Percentiles rank a stretch among this genome's conserved stretches.
These are phyloP conservation scores for Entelexis paramagnoliae DNA, from an alignment of 1,139 yeast genomes.

Conservation along the genomic window DNA sequence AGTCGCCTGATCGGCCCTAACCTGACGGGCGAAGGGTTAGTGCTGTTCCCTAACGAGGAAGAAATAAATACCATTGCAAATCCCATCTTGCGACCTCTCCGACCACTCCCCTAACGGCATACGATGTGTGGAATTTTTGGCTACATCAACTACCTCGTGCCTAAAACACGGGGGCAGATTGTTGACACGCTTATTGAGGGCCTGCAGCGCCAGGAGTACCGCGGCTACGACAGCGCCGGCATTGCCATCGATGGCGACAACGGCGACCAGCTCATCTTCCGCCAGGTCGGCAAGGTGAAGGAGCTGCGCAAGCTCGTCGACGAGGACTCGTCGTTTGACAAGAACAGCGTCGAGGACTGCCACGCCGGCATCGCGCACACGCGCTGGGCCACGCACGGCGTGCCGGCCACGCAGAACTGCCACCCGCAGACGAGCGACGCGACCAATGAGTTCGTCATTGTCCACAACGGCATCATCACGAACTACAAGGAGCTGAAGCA, in stretches of 20 bases:
- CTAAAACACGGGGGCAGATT: slow-evolving; percentile 84
- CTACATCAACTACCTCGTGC: slow-evolving; percentile 90
- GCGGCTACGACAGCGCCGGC: slow-evolving; percentile 96
- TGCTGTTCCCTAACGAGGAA: slow-evolving; percentile 11
- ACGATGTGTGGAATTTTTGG: slow-evolving; percentile 84
- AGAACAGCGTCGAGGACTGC: slow-evolving; percentile 59
- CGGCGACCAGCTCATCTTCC: slow-evolving; percentile 57
- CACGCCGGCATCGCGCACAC: slow-evolving; percentile 98
- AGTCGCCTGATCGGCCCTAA: slow-evolving; percentile 1
- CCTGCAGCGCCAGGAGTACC: slow-evolving; percentile 82
- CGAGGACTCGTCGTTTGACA: slow-evolving; percentile 35
- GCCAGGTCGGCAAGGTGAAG: slow-evolving; percentile 86
- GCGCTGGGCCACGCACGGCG: slow-evolving; percentile 99
- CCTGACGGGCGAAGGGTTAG: slow-evolving; percentile 1
- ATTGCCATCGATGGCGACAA: slow-evolving; percentile 83
- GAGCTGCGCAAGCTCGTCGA: slow-evolving; percentile 64
- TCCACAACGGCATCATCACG: slow-evolving; percentile 94
- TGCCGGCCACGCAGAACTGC: slow-evolving; percentile 74
- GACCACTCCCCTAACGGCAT: background rate
- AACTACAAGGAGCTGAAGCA: slow-evolving; percentile 86
- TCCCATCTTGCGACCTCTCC: slow-evolving; percentile 4
- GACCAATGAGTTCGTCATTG: slow-evolving; percentile 74
- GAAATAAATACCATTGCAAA: slow-evolving; percentile 10
- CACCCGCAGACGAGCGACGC: slow-evolving; percentile 93
- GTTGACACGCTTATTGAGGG: slow-evolving; percentile 84